Conservation (phyloP, 768 basidiomycete genomes). For the Macrocybe gigantea region DNA sequence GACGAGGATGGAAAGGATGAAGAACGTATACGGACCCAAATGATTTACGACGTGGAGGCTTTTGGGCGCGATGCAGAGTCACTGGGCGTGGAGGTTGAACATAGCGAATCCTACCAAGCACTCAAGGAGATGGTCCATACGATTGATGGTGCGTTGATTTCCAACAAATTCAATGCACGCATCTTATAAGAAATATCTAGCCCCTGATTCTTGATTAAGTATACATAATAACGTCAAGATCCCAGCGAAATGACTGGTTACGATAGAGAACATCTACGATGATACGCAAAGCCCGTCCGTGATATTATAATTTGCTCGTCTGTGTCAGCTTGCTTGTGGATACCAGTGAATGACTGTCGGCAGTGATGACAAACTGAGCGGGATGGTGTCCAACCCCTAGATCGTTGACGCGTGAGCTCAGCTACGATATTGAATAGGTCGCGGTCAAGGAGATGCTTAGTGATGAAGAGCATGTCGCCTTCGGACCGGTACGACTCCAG, state of each 20-base stretch:
- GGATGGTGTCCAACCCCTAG: conserved; percentile 56
- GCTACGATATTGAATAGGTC: conserved; percentile 78
- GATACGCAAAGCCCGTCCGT: conserved; percentile 58
- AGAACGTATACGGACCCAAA: conserved; percentile 77
- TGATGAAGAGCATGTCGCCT: conserved; percentile 82
- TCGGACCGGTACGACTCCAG: conserved; percentile 91
- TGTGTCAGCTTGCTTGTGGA: conserved; percentile 3
- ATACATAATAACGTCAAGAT: conserved; percentile 2
- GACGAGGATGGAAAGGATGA: conserved; percentile 80
- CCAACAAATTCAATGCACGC: not conserved
- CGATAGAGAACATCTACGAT: conserved; percentile 33
- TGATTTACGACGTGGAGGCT: conserved; percentile 82
- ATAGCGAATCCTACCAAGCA: conserved; percentile 43
- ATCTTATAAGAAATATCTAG: not conserved
- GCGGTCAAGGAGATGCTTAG: conserved; percentile 72
- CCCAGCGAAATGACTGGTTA: conserved; percentile 3
- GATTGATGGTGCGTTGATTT: conserved; percentile 21
- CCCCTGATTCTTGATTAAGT: no score
- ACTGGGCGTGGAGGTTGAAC: conserved; percentile 59
- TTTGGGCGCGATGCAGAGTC: conserved; percentile 73
- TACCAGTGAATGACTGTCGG: conserved; percentile 34
- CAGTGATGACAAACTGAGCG: conserved; percentile 48
- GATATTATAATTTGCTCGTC: conserved; percentile 36
- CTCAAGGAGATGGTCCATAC: conserved; percentile 58
- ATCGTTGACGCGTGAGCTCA: conserved; percentile 48